Conservation (phyloP, 768 basidiomycete species). For the Phylloporus sp. region DNA sequence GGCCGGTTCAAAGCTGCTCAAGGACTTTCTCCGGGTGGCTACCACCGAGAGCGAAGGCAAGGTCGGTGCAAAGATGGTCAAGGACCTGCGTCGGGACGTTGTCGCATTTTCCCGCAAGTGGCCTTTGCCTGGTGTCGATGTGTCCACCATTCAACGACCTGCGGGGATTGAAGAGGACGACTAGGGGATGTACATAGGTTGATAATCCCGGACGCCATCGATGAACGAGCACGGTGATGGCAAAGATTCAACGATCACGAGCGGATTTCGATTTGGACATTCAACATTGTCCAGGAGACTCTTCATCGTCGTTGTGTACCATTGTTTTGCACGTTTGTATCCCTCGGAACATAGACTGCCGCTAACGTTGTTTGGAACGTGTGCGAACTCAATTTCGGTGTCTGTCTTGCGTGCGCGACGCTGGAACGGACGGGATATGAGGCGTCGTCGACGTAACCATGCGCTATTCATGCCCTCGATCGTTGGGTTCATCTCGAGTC, state of each 20-base stretch:
- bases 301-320: neutral
- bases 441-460: no score
- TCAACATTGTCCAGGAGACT: conserved; percentile 28
- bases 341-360: no score
- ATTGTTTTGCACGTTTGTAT: neutral
- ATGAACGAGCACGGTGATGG: neutral
- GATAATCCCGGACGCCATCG: conserved; percentile 3
- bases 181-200: conserved; percentile 12
- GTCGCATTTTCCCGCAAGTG: conserved; percentile 74
- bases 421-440: no score
- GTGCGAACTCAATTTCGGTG: no score
- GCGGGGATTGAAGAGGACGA: conserved; percentile 58
- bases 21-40: conserved; percentile 89
- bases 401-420: no score
- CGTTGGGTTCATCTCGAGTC: no score
- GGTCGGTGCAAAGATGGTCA: conserved; percentile 65
- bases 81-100: conserved; percentile 76
- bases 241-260: conserved; percentile 57
- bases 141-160: conserved; percentile 46
- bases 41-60: conserved; percentile 63
- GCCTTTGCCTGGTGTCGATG: conserved; percentile 88
- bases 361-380: no score
- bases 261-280: conserved; percentile 24
- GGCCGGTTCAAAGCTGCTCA: conserved; percentile 89
- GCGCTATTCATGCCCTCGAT: no score